Evolutionary conservation across 2,329 filamentous ascomycete species (phyloP).

Genomic region (Sclerotinia trifoliorum): DNA sequence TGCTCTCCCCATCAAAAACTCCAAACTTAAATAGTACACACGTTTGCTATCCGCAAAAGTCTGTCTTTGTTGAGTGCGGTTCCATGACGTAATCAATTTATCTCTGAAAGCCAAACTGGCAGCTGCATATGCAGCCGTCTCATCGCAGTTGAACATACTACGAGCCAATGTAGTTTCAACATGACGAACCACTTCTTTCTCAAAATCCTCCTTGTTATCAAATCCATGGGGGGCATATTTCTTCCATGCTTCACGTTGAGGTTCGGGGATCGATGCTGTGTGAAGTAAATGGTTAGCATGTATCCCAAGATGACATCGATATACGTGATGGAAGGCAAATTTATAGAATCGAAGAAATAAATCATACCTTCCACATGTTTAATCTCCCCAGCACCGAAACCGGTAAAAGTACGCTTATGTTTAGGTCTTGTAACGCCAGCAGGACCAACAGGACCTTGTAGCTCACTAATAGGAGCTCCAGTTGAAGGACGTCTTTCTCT

Average conservation of each 20-base stretch:
- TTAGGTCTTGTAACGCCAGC: constrained; percentile 79
- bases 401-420: constrained; percentile 95
- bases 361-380: constrained; percentile 81
- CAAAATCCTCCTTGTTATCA: constrained; percentile 76
- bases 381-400: constrained; percentile 87
- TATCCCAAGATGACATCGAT: not conserved
- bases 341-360: not conserved
- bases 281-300: constrained; percentile 10
- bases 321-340: not conserved
- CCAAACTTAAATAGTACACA: constrained; percentile 94
- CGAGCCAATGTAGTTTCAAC: constrained; percentile 95
- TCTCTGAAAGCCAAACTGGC: constrained; percentile 91
- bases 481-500: constrained; percentile 78
- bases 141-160: constrained; percentile 97
- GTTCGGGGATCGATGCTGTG: constrained; percentile 79
- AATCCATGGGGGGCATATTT: constrained; percentile 66
- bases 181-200: constrained; percentile 85
- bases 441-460: constrained; percentile 82
- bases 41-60: constrained; percentile 88
- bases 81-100: constrained; percentile 92
- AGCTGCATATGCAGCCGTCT: constrained; percentile 85
- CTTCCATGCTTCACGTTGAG: constrained; percentile 78
- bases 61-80: constrained; percentile 95
- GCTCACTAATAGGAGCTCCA: constrained; percentile 79
- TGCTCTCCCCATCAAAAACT: constrained; percentile 95